phyloP scores from a whole-genome alignment of 139 green algal species.

The Coelastrella sp. region DNA sequence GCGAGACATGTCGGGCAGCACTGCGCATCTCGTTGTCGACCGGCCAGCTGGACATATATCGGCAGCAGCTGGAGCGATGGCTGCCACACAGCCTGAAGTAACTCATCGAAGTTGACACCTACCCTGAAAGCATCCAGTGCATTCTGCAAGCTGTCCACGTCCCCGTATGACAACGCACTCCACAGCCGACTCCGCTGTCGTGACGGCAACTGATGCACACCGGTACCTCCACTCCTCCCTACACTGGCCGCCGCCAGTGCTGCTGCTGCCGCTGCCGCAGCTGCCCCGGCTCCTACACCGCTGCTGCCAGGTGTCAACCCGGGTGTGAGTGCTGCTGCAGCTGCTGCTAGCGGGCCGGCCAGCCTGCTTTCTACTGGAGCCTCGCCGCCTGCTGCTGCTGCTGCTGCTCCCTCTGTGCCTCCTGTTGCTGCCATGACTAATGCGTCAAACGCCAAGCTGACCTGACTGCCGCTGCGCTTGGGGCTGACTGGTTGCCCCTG shows the following conservation, averaged over 20 bases:
- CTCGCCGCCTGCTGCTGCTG: constrained; percentile 53
- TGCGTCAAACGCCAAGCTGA: constrained; percentile 82
- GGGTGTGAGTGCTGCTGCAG: neutral
- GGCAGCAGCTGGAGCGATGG: neutral
- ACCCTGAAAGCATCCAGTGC: constrained; percentile 78
- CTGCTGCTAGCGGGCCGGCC: neutral
- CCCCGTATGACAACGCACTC: constrained; percentile 60
- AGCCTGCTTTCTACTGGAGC: constrained; percentile 62
- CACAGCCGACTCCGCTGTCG: constrained; percentile 68
- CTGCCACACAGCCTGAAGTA: neutral
- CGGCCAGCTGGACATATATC: neutral
- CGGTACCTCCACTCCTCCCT: neutral
- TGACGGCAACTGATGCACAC: constrained; percentile 49
- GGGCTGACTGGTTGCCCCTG: constrained; percentile 41
- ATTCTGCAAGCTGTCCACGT: constrained; percentile 76
- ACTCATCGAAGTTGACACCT: neutral
- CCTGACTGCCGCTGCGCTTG: constrained; percentile 55
- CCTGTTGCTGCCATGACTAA: constrained; percentile 86
- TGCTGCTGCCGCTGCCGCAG: constrained; percentile 6
- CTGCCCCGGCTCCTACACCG: neutral
- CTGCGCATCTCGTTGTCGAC: neutral
- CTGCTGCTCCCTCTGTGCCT: constrained; percentile 44
- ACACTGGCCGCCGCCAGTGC: constrained; percentile 31
- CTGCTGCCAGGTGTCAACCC: neutral
- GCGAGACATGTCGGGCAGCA: neutral